Evolutionary conservation across 345 rosid genomes (phyloP), one percentile per base, ranked within the genome.

Genomic region (Boechera retrofracta): DNA sequence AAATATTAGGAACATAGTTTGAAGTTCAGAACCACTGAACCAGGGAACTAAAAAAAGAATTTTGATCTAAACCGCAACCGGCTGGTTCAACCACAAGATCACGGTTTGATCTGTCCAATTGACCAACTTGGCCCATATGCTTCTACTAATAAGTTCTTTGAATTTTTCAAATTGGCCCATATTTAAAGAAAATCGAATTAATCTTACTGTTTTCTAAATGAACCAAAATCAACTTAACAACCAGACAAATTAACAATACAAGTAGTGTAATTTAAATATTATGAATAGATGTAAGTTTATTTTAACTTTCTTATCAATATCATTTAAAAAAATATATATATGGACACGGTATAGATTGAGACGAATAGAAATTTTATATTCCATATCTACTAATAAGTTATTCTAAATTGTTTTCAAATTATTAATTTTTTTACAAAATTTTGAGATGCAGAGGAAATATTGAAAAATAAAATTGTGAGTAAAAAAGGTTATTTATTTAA

Each of bases 101-200:
- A 72, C 42, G 76, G 69, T 26, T 72, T 59, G 16, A 21, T 16
- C 28, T 44, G 52, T 69, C 9, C 36, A 69, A 39, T 31, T 3
- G 52, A 39, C 63, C 52, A 69, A 21, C 18, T 12, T 18, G 47
- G 65, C 42, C 26, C 42, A 57, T 57, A n/a, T 13, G 16, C 10
- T 32, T 15, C 5, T 15, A 32, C 10, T 15, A 1, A 1, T 21
- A 29, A 10, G 32, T 24, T 56, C 16, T 56, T 56, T 56, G 5
- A 55, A 55, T 5, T 28, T 3, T 55, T 1, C n/a, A 29, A 6
- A 29, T 13, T 29, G 59, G 61, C 63, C 28, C 42, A 58, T 58
- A 33, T 8, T n/a, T 33, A 32, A 58, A 2, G n/a, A 16, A 56
- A 11, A 6, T 54, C 8, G 36, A 54, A 12, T 54, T 29, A 53